Evolutionary conservation across 1,284 basidiomycete genomes (phyloP).

Genomic region (Ceratobasidium sp.): DNA sequence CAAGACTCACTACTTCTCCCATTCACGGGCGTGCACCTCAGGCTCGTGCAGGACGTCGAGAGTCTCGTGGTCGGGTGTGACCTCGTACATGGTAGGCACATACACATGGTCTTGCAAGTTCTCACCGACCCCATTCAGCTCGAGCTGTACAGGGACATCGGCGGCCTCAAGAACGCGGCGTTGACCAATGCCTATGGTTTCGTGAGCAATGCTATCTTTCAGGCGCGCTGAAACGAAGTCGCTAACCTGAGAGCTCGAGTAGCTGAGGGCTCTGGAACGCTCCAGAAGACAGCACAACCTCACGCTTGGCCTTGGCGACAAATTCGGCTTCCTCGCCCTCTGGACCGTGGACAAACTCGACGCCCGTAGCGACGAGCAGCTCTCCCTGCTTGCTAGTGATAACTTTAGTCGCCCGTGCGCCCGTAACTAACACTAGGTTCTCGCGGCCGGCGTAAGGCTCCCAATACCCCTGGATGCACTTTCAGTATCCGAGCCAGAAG

Average conservation of each 20-base stretch:
- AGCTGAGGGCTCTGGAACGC: constrained; percentile 52
- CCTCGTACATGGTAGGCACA: constrained; percentile 42
- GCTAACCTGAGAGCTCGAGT: constrained; percentile 56
- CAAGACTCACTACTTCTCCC: constrained; percentile 40
- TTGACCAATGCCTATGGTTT: constrained; percentile 60
- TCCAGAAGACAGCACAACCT: constrained; percentile 47
- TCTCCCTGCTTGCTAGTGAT: constrained; percentile 6
- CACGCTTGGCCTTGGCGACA: constrained; percentile 19
- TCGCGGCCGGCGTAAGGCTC: constrained; percentile 21
- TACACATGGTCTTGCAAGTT: constrained; percentile 58
- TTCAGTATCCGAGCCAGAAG: background rate
- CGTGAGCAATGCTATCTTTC: too few relatives aligned
- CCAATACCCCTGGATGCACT: constrained; percentile 19
- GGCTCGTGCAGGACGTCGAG: constrained; percentile 43
- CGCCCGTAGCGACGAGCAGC: constrained; percentile 48
- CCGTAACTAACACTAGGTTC: constrained; percentile 33
- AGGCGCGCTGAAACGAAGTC: background rate
- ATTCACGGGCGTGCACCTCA: constrained; percentile 28
- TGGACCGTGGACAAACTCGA: constrained; percentile 48
- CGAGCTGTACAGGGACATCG: constrained; percentile 55
- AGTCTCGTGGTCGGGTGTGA: constrained; percentile 42
- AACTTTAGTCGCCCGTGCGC: constrained; percentile 36
- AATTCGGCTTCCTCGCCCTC: constrained; percentile 46
- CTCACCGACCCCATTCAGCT: constrained; percentile 57
- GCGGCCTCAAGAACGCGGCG: constrained; percentile 53